Evolutionary conservation across 2,329 filamentous ascomycete species (phyloP), one percentile per base, ranked within the genome.

Genomic region (Curvularia spicifera): DNA sequence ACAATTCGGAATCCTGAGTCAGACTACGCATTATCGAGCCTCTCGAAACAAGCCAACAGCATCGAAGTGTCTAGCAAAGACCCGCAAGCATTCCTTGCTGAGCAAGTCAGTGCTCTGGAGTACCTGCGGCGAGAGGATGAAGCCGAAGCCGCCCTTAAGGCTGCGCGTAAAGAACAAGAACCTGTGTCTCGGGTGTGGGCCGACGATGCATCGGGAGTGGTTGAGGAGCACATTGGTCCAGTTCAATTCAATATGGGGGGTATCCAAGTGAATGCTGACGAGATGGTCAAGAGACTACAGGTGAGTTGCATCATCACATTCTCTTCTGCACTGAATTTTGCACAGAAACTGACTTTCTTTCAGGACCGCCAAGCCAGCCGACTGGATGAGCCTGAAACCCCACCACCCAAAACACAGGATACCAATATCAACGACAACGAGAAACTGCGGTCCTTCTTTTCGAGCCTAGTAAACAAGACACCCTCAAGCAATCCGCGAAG

Each of bases 181-280:
- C 61, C 64, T 2, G 64, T 68, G 22, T 48, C 37, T 10, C 59
- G 71, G 10, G 61, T 65, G 0, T 72, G 54, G 44, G 48, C 56
- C 1, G 72, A 75, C 0, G 73, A 74, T 22, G 64, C 60, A 8
- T 75, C 74, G 40, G 73, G 75, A n/a, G 72, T 78, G 10, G 76
- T 79, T 4, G 76, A 79, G 53, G 75, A 78, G 58, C 93, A 96
- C 69, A 96, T 97, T 70, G 93, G 93, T 0, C 93, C 93, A 0
- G 93, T 97, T 64, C 93, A 97, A 73, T 97, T 98, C 80, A 99
- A 99, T 75, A 95, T 99, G 85, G 95, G 95, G 42, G 95, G 95
- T 52, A 97, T 99, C 63, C 93, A 97, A 74, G 91, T 97, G 29
- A 93, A 97, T 78, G 93, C 93, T 8, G 93, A 97, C 72, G 93